A percentile compares a stretch with the other conserved stretches of the same genome.
phyloP scores from a whole-genome alignment of 2,329 filamentous ascomycete species.

The Xylaria sp. region DNA sequence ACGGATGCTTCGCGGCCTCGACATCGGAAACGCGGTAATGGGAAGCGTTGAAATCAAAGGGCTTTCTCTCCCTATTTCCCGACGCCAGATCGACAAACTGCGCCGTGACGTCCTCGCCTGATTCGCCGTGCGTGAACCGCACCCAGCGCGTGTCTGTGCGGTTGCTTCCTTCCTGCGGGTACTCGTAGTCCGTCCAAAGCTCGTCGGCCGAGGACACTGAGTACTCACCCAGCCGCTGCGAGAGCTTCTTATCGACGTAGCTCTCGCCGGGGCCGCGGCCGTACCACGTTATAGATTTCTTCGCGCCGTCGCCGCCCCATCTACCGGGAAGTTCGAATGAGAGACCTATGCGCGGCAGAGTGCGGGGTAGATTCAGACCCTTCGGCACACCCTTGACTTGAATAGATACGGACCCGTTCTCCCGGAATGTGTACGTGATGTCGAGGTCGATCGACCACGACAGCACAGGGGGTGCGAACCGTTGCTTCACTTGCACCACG shows the following conservation, averaged over 20 bases:
- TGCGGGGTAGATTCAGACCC: conserved; percentile 62
- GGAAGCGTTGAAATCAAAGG: conserved; percentile 66
- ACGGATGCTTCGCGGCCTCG: conserved; percentile 69
- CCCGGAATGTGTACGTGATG: conserved; percentile 65
- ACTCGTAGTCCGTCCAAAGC: conserved; percentile 72
- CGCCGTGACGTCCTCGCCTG: conserved; percentile 43
- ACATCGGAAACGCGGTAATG: conserved; percentile 64
- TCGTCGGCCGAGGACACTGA: conserved; percentile 55
- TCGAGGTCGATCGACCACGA: conserved; percentile 66
- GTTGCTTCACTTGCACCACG: conserved; percentile 58
- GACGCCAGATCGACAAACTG: conserved; percentile 44
- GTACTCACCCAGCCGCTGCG: conserved; percentile 66
- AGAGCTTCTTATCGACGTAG: conserved; percentile 73
- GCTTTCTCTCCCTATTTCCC: conserved; percentile 50
- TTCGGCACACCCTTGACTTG: conserved; percentile 59
- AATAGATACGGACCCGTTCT: conserved; percentile 58
- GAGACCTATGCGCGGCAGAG: conserved; percentile 71
- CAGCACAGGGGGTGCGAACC: conserved; percentile 69
- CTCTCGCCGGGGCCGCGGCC: conserved; percentile 74
- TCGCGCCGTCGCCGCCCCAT: conserved; percentile 36
- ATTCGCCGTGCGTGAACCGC: conserved; percentile 49
- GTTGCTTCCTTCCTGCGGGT: conserved; percentile 74
- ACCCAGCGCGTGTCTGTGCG: conserved; percentile 72
- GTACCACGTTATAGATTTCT: conserved; percentile 63
- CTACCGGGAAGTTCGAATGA: conserved; percentile 53